Base-by-base conservation (phyloP, 2,329 filamentous ascomycete species). In the Fusarium zealandicum region DNA sequence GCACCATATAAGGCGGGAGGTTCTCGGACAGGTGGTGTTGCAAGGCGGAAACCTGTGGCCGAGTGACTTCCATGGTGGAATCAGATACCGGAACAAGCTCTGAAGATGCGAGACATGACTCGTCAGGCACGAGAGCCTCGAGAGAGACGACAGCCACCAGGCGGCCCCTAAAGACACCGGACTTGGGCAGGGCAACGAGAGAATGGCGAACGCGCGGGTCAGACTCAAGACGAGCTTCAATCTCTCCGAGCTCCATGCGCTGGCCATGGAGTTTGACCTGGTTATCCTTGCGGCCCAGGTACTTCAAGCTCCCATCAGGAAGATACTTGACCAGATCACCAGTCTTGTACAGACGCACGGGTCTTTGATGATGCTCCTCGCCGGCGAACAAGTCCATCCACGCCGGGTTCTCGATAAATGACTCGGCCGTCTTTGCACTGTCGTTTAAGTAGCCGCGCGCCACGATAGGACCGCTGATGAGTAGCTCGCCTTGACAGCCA, bases 131-230 rank as follows among this genome's bases (percentile, higher is more conserved):
- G 3, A 8, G 10, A 1, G 35, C 32, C 2, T 50, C n/a, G 18
- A 64, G 46, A 13, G 61, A 64, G 1, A 51, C 2, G 1, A 64
- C 57, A 0, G 58, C 61, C 0, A 64, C 61, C 10, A 64, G 16
- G 1, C 38, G 45, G 1, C 51, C 59, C 20, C 36, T 65, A 13
- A 54, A 63, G 10, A 31, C 27, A 2, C 66, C 42, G 75, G 69
- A 25, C 74, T 54, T 71, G 51, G 66, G 70, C 40, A 48, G 69
- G 56, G 30, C 70, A 3, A 82, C 73, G 10, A 76, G 72, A 6
- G 54, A 57, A 37, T 71, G 80, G 71, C 64, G 89, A 73, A 62
- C 88, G 64, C 44, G 82, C 71, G 16, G 82, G 82, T 72, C 84
- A 77, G 69, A 88, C 82, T 54, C 50, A 5, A 63, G 60, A 16